Base-by-base conservation (phyloP, 306 rosid species). In the Adenanthera pavonina region DNA sequence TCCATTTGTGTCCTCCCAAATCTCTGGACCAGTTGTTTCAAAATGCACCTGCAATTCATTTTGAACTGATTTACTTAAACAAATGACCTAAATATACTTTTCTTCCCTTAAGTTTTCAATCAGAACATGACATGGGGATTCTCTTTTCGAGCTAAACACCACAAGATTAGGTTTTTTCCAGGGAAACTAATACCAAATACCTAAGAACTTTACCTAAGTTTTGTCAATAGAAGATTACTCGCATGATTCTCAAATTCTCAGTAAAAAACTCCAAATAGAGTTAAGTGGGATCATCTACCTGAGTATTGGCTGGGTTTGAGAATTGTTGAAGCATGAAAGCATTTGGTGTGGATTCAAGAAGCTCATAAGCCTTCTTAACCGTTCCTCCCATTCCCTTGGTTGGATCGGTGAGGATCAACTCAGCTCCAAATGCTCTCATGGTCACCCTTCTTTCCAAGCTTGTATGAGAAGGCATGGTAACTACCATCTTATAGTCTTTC, bases 21-120 rank as follows among this genome's bases (percentile, higher is more conserved):
- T 95, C 86, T 95, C 99, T 73, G 99, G 99, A 52, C 99, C 99
- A 10, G 99, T 95, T 51, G 99, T 93, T 84, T 95, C 97, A 80
- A 91, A 95, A 91, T 95, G 98, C 73, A 89, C 94, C 99, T 95
- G 86, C 64, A 76, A 47, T 47, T 59, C 74, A 76, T 56, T 80
- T 75, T 33, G 41, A 47, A 78, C 71, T 68, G 54, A 82, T 40
- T 83, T 40, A 71, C 43, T 69, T n/a, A 1, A 3, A 19, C 16
- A 41, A 40, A 17, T 68, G 16, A 13, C 73, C 34, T 41, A 69
- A 19, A 8, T 6, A 68, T 19, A 43, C 16, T 17, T 69, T 41
- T 9, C 12, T 6, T 20, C 54, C 73, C 14, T 8, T 43, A 68
- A 68, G 6, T 68, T 6, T 66, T 40, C 49, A 17, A 66, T 40